Conservation (phyloP, 768 basidiomycete genomes). For the Sutorius australiensis region DNA sequence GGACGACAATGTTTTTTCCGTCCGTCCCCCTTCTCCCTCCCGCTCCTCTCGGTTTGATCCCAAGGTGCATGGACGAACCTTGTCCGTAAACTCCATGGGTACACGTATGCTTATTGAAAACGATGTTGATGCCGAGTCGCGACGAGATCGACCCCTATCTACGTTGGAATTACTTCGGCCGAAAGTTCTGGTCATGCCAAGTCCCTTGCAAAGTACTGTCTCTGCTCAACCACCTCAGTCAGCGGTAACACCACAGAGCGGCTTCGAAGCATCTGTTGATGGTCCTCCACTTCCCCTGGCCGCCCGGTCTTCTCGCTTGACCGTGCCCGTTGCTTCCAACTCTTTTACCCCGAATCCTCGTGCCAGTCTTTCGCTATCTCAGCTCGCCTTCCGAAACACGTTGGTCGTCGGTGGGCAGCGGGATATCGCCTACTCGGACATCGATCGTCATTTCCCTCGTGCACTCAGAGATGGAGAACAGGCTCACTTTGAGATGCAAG, state of each 20-base stretch:
- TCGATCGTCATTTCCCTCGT: constrained; percentile 59
- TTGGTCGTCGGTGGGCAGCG: constrained; percentile 65
- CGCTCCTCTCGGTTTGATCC: constrained; percentile 77
- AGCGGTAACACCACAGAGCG: constrained; percentile 41
- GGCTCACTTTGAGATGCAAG: constrained; percentile 45
- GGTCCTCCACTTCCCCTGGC: constrained; percentile 69
- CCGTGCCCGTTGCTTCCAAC: constrained; percentile 49
- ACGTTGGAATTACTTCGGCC: constrained; percentile 80
- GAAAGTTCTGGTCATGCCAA: constrained; percentile 93
- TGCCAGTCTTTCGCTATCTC: constrained; percentile 67
- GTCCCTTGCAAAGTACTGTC: constrained; percentile 61
- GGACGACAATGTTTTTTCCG: constrained; percentile 62
- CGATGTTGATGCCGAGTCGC: constrained; percentile 36
- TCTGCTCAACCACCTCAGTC: constrained; percentile 33
- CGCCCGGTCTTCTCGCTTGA: constrained; percentile 54
- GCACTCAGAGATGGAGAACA: constrained; percentile 80
- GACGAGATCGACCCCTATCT: constrained; percentile 59
- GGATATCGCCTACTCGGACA: constrained; percentile 59
- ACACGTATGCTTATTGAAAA: constrained; percentile 60
- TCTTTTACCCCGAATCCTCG: constrained; percentile 79
- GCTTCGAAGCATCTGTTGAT: constrained; percentile 63
- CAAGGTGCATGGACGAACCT: constrained; percentile 61
- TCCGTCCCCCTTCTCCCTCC: constrained; percentile 58
- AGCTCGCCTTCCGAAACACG: constrained; percentile 82
- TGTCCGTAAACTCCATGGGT: constrained; percentile 64